Conservation (phyloP, 352 stramenopile genomes). For the Pythium monospermum region DNA sequence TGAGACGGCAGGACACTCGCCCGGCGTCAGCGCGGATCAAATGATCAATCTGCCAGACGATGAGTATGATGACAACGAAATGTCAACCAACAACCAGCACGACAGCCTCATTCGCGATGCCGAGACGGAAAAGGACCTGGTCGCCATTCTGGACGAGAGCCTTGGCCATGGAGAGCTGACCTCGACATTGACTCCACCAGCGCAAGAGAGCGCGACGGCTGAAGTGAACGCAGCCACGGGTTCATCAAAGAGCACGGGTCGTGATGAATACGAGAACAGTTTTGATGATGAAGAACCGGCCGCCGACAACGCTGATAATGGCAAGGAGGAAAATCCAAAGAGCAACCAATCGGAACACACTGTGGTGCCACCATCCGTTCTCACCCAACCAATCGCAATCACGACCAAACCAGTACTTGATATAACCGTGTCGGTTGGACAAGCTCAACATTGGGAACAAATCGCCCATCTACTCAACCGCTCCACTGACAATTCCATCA, state of each 20-base stretch:
- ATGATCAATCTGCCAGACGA: constrained; percentile 13
- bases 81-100: not conserved
- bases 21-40: constrained; percentile 17
- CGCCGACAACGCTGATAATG: not conserved
- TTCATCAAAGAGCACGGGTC: constrained; percentile 10
- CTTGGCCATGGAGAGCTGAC: constrained; percentile 1
- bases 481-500: not conserved
- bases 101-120: not conserved
- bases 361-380: too few relatives aligned
- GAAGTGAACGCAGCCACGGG: not conserved
- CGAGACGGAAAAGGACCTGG: constrained; percentile 32
- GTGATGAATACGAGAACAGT: constrained; percentile 44
- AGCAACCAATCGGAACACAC: too few relatives aligned
- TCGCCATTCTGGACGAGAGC: constrained; percentile 59
- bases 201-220: not conserved
- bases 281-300: constrained; percentile 35
- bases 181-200: not conserved
- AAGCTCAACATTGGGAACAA: too few relatives aligned
- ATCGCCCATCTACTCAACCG: not conserved
- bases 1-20: not conserved
- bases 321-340: too few relatives aligned
- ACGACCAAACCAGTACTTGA: too few relatives aligned
- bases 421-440: too few relatives aligned
- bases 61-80: not conserved
- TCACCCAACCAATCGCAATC: too few relatives aligned